phyloP scores from a whole-genome alignment of 768 basidiomycete species.

The Termitomyces sp. region DNA sequence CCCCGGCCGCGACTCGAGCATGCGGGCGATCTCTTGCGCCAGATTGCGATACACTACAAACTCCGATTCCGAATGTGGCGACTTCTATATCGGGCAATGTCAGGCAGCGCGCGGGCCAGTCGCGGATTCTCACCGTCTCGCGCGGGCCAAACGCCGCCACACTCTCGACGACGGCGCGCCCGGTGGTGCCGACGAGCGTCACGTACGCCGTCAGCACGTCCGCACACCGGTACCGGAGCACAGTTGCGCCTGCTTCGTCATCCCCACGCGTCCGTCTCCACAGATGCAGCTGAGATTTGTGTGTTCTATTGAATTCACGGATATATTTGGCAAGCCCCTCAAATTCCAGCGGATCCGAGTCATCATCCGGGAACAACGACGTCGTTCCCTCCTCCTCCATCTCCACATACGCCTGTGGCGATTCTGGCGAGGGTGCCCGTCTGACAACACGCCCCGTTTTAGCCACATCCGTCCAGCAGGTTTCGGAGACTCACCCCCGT shows the following conservation, averaged over 20 bases:
- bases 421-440: constrained; percentile 50
- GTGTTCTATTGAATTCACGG: constrained; percentile 46
- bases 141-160: constrained; percentile 69
- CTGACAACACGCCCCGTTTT: constrained; percentile 20
- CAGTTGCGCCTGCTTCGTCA: constrained; percentile 26
- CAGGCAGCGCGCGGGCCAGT: neutral
- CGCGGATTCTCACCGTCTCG: constrained; percentile 46
- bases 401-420: constrained; percentile 53
- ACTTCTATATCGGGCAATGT: constrained; percentile 38
- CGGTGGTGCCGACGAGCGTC: constrained; percentile 34
- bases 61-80: constrained; percentile 64
- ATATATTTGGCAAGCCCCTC: constrained; percentile 50
- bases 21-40: constrained; percentile 59
- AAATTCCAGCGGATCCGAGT: constrained; percentile 31
- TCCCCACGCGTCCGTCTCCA: constrained; percentile 35
- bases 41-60: constrained; percentile 60
- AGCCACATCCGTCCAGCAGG: constrained; percentile 5
- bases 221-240: constrained; percentile 54
- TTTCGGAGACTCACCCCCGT: constrained; percentile 41
- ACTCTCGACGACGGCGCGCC: constrained; percentile 47
- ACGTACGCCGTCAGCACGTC: constrained; percentile 68
- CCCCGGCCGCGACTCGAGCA: constrained; percentile 49
- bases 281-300: constrained; percentile 45
- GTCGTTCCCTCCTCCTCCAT: constrained; percentile 29
- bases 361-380: constrained; percentile 41